These are phyloP conservation scores for Paramyrothecium sp. DNA, from an alignment of 2,329 filamentous ascomycete genomes.

Conservation along the genomic window DNA sequence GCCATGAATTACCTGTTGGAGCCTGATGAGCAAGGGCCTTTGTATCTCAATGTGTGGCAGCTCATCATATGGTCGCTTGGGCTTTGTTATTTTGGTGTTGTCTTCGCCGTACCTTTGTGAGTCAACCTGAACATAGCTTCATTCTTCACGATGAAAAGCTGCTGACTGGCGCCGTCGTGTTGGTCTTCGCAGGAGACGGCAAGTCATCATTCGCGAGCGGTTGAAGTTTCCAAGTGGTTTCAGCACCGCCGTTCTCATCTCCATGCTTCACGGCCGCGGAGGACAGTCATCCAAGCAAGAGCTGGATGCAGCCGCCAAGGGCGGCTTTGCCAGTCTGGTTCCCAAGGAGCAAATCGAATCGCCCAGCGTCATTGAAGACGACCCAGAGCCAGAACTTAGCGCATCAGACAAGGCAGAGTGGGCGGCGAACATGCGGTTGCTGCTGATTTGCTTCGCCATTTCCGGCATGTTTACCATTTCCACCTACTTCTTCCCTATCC, in stretches of 20 bases:
- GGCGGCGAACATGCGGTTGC: conserved; percentile 49
- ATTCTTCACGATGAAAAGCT: background rate
- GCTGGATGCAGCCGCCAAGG: conserved; percentile 32
- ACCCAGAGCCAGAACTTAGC: conserved; percentile 31
- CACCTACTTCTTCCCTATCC: conserved; percentile 85
- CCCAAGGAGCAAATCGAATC: conserved; percentile 21
- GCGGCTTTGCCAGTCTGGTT: conserved; percentile 42
- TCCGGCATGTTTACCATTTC: conserved; percentile 71
- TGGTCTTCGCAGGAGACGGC: conserved; percentile 54
- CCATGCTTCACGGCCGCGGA: conserved; percentile 73
- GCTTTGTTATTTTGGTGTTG: conserved; percentile 92
- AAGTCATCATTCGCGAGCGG: conserved; percentile 91
- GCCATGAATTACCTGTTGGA: conserved; percentile 85
- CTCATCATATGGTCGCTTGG: conserved; percentile 89
- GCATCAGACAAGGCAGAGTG: conserved; percentile 31
- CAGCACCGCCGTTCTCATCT: conserved; percentile 90
- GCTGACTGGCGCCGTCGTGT: background rate
- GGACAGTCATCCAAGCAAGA: conserved; percentile 28
- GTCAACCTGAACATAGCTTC: conserved; percentile 14
- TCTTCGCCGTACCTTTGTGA: conserved; percentile 87
- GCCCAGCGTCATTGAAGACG: conserved; percentile 18
- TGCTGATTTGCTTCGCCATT: conserved; percentile 55
- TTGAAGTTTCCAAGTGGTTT: conserved; percentile 94
- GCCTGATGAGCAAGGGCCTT: conserved; percentile 73
- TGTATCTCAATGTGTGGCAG: conserved; percentile 71